Percentiles rank a stretch among this genome's conserved stretches.
Evolutionary conservation across 1,284 basidiomycete species (phyloP).

Genomic region (Neonothopanus nambi): DNA sequence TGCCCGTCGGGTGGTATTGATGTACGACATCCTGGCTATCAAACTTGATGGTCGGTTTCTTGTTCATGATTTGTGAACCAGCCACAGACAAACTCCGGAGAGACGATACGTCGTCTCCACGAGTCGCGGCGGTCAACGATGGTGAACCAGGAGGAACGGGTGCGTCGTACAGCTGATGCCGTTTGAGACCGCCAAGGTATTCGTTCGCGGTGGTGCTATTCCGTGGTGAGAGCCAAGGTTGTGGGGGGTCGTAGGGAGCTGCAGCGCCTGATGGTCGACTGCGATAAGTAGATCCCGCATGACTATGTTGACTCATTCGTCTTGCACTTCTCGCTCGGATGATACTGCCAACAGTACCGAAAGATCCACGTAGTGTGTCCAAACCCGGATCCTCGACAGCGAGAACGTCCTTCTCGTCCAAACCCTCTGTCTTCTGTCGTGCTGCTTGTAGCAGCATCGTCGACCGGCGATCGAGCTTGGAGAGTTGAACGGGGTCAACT

Average conservation of each 20-base stretch:
- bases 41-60: slow-evolving; percentile 74
- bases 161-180: slow-evolving; percentile 82
- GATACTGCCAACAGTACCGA: slow-evolving; percentile 87
- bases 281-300: slow-evolving; percentile 24
- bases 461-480: slow-evolving; percentile 77
- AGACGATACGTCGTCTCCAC: slow-evolving; percentile 21
- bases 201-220: slow-evolving; percentile 9
- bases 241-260: slow-evolving; percentile 32
- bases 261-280: slow-evolving; percentile 39
- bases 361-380: slow-evolving; percentile 86
- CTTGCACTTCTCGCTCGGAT: slow-evolving; percentile 77
- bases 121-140: slow-evolving; percentile 13
- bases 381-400: slow-evolving; percentile 81
- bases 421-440: slow-evolving; percentile 58
- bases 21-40: slow-evolving; percentile 71
- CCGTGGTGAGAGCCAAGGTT: slow-evolving; percentile 24
- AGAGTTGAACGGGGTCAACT: slow-evolving; percentile 76
- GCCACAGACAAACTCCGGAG: slow-evolving; percentile 26
- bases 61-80: slow-evolving; percentile 35
- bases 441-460: slow-evolving; percentile 85
- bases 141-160: slow-evolving; percentile 47
- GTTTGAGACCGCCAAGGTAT: slow-evolving; percentile 46
- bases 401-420: slow-evolving; percentile 58
- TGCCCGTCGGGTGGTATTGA: slow-evolving; percentile 58
- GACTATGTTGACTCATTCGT: slow-evolving; percentile 61